Base-by-base conservation (phyloP, 2,329 filamentous ascomycete genomes). In the Alternaria conjuncta region DNA sequence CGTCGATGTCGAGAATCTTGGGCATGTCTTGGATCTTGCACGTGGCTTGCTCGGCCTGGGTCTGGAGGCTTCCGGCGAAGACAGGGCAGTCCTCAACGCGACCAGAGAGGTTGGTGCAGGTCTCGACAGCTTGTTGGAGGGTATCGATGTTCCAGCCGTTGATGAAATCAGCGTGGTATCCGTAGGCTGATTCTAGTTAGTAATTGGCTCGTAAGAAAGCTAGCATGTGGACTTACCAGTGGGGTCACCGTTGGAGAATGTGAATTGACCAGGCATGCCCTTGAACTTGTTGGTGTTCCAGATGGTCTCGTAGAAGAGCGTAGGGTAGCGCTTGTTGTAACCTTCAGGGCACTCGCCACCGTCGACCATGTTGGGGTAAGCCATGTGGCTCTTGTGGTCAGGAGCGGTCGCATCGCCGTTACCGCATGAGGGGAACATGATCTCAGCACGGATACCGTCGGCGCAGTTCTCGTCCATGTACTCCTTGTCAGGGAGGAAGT, bases 381-480 rank as follows among this genome's bases (percentile, higher is more conserved):
- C 71, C 84, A 90, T 88, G 84, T 92, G 92, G 69, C 85, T 84
- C 79, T 84, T 82, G 83, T 88, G 88, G 81, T 90, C 84, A 51
- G 83, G 80, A 46, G 90, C 82, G 62, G 86, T 87, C 45, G 84
- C 83, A 64, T 82, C 79, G 47, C 90, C 90, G 80, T 93, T 87
- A 85, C 91, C 92, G 85, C 90, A 93, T 7, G 89, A 92, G 4
- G 90, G 90, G 82, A 93, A 91, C 83, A 92, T 90, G 51, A 92
- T 82, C 72, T 92, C 89, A 62, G 87, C 85, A 57, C 90, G 88
- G 57, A 92, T 90, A 62, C 95, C 95, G 73, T 96, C 86, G n/a
- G 82, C 81, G 82, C 95, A 98, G 81, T 95, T 89, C 58, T 85
- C 86, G 75, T 97, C 94, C 36, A 97, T 85, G 76, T 88, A 96